Evolutionary conservation across 176 grass and related monocot genomes (phyloP), one percentile per base, ranked within the genome.

Genomic region (Miscanthus lutarioriparius): DNA sequence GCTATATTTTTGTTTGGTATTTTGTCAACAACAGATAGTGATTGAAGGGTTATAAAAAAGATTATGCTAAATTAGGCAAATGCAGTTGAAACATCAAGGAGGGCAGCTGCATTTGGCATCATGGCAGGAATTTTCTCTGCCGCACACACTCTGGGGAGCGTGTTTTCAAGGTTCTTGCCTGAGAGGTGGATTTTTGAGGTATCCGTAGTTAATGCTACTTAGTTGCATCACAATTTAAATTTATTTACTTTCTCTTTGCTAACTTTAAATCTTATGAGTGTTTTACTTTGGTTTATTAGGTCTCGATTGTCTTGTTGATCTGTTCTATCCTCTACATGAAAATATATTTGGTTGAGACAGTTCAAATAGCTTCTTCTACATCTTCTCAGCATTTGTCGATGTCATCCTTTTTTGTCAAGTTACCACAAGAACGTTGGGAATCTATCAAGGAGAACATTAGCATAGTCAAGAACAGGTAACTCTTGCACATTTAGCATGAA

Each of bases 121-220:
- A 77, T 97, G n/a, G 88, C 92, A 11, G 92, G 95, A 62, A 80
- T 94, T 66, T 87, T 94, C 27, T 97, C 95, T 3, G 92, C 88
- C 4, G 91, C 86, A 10, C 95, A 97, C 66, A 74, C 93, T 7
- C 73, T 97, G 40, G 92, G 92, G 43, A 92, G 90, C 36, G 72
- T 84, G 20, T 83, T 97, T 67, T 84, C 92, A 22, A 84, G 88
- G 53, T 97, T 94, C 69, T 82, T 94, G 10, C 95, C 95, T 13
- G 88, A 84, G 88, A 47, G 27, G 25, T 94, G 84, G 90, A 94
- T 93, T 77, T 97, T 97, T 90, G 78, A 87, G 95, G 92, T 90
- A 87, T 56, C 27, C 3, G 10, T 27, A 54, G 35, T 47, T 79
- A 10, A 69, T 48, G 53, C 10, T 79, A 72, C 20, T 37, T 53